Evolutionary conservation across 176 grass and related monocot species (phyloP).

Genomic region (Oropetium thomaeum): DNA sequence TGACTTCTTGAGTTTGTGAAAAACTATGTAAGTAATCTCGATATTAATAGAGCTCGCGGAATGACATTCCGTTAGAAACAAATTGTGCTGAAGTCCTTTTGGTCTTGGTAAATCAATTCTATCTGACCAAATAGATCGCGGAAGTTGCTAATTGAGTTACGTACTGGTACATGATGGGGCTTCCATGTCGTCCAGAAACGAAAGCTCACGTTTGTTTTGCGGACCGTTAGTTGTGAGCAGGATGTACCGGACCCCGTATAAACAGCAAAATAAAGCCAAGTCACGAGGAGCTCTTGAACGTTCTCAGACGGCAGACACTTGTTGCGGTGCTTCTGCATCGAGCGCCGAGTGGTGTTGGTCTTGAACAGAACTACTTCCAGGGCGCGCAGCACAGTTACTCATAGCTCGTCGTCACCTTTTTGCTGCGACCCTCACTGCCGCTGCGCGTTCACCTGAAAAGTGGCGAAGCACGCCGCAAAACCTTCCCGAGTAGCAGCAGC

Average conservation of each 20-base stretch:
- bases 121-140: no score
- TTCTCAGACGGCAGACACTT: not conserved
- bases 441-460: slow-evolving; percentile 8
- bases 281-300: not conserved
- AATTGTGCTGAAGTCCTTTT: no score
- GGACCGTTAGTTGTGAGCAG: no score
- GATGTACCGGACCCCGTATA: no score
- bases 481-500: not conserved
- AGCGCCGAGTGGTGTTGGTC: not conserved
- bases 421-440: not conserved
- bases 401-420: not conserved
- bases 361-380: not conserved
- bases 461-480: slow-evolving; percentile 2
- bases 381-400: not conserved
- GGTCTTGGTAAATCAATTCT: no score
- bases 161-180: not conserved
- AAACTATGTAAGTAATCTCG: no score
- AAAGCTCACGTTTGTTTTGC: not conserved
- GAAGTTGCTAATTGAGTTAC: not conserved
- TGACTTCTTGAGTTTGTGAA: no score
- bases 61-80: no score
- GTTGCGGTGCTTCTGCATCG: no score
- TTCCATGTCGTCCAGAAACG: not conserved
- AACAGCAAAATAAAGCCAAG: not conserved
- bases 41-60: no score